Conservation (phyloP, 2,329 filamentous ascomycete species). For the Fusarium sarcochroum region DNA sequence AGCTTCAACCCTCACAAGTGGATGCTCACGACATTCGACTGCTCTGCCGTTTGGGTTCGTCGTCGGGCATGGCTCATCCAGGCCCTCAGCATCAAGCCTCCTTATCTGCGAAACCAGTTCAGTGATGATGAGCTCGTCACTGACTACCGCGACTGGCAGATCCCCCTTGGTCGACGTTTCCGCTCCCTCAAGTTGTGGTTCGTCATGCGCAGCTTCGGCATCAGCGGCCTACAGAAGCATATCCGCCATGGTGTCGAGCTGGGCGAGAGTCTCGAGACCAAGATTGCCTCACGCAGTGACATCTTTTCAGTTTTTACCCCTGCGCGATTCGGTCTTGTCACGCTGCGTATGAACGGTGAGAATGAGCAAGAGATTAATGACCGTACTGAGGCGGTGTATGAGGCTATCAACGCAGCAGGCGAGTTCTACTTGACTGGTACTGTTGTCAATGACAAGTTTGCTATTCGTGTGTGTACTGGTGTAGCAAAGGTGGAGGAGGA, state of each 20-base stretch:
- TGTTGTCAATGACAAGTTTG: slow-evolving; percentile 79
- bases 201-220: slow-evolving; percentile 85
- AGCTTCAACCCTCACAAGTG: slow-evolving; percentile 98
- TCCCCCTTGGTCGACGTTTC: slow-evolving; percentile 91
- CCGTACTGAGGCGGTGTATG: slow-evolving; percentile 81
- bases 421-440: slow-evolving; percentile 88
- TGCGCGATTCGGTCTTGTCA: slow-evolving; percentile 84
- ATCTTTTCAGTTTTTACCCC: slow-evolving; percentile 82
- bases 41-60: slow-evolving; percentile 83
- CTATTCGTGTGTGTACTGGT: slow-evolving; percentile 85
- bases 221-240: slow-evolving; percentile 80
- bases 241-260: slow-evolving; percentile 77
- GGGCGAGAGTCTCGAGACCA: slow-evolving; percentile 77
- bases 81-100: slow-evolving; percentile 82
- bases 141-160: slow-evolving; percentile 98
- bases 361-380: slow-evolving; percentile 70
- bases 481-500: slow-evolving; percentile 77
- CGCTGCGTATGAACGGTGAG: slow-evolving; percentile 72
- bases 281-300: slow-evolving; percentile 72
- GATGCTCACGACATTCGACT: slow-evolving; percentile 94
- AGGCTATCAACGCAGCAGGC: slow-evolving; percentile 78
- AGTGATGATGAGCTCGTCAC: slow-evolving; percentile 88
- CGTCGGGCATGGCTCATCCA: slow-evolving; percentile 82
- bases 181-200: slow-evolving; percentile 95
- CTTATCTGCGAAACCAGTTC: slow-evolving; percentile 85